Base-by-base conservation (phyloP, 345 rosid species). In the Arabidopsis suecica region DNA sequence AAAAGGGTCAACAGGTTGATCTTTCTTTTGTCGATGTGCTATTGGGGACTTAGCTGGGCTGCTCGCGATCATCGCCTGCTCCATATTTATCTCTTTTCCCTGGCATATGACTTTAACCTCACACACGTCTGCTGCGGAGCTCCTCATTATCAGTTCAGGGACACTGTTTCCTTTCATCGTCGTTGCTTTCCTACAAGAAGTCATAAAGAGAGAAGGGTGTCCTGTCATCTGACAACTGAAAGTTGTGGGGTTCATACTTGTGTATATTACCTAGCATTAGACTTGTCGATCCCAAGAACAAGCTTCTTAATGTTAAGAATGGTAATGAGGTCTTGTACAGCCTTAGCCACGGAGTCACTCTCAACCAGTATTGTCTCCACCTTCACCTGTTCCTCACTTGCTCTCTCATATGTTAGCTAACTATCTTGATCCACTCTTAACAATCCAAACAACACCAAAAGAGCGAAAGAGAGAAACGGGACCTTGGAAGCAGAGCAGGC, bases 291-390 rank as follows among this genome's bases (percentile, higher is more conserved):
- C 78, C 98, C 97, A 73, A 94, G 79, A 55, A 90, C 95, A 10
- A 94, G 86, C 87, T 82, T 94, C 73, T 60, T 89, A 38, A 90
- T 81, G 83, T 85, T 83, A 63, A 91, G 89, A 78, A 88, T 74
- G 56, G 95, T 85, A 23, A 94, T 82, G 59, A 91, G 90, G 55
- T 91, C 91, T 65, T 80, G 33, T 33, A 90, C 73, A 7, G 98
- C 89, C 76, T 86, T 88, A n/a, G 85, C 88, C 57, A 84, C 89
- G 58, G 42, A 49, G 72, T 90, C 95, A 65, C 93, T 91, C 82
- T 91, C 96, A 30, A 91, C 78, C 47, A 94, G 88, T 16, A 91
- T 33, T 0, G 95, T 88, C 10, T 91, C 98, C 40, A 83, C 88
- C 81, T 84, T 87, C 25, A 89, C 90, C 96, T 83, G 84, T 72